Conservation (phyloP, 1,284 basidiomycete species). For the Neonothopanus nambi region DNA sequence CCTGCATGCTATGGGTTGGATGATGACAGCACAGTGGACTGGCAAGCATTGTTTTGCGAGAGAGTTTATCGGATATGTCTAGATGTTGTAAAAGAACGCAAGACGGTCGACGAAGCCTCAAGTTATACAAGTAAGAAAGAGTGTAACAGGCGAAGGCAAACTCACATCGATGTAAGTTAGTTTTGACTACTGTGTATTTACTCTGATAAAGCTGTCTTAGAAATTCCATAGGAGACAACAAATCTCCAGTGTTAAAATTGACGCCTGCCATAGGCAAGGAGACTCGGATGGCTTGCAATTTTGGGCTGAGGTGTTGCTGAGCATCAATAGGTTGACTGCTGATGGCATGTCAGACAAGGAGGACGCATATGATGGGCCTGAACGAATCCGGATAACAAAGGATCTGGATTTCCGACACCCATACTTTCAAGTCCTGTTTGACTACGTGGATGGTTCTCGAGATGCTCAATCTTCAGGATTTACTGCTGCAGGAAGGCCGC, state of each 20-base stretch:
- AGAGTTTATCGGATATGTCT: background rate
- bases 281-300: too few relatives aligned
- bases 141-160: background rate
- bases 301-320: background rate
- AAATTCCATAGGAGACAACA: too few relatives aligned
- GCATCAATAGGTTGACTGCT: background rate
- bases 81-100: background rate
- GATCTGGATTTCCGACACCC: background rate
- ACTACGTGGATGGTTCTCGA: background rate
- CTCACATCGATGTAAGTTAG: background rate
- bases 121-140: background rate
- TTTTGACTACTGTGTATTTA: too few relatives aligned
- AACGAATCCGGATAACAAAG: background rate
- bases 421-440: background rate
- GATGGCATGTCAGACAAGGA: conserved; percentile 6
- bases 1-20: background rate
- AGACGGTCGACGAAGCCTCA: background rate
- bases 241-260: too few relatives aligned
- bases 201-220: too few relatives aligned
- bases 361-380: background rate
- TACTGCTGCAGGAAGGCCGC: background rate
- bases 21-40: background rate
- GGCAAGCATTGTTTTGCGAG: background rate
- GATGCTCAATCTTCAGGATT: background rate
- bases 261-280: too few relatives aligned